phyloP scores from a whole-genome alignment of 179 eudicot species.

The Spinacia oleracea region DNA sequence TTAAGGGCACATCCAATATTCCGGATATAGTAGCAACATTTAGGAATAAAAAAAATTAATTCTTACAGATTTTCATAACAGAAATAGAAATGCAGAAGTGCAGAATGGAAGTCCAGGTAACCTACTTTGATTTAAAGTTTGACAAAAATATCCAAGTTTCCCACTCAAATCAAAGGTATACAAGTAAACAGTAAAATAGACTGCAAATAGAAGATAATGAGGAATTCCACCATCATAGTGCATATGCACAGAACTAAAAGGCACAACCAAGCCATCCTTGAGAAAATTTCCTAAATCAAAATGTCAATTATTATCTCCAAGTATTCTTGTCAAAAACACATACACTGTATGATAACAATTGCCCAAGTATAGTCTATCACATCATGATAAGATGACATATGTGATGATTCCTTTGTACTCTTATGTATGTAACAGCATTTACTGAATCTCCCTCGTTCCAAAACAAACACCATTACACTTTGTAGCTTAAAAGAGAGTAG shows the following conservation, averaged over 20 bases:
- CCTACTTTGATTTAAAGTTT: not conserved
- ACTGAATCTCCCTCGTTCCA: not conserved
- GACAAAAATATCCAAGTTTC: not conserved
- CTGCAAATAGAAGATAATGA: not conserved
- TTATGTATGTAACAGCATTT: not conserved
- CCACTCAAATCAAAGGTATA: not conserved
- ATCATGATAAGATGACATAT: not conserved
- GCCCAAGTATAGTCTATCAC: not conserved
- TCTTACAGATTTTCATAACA: not conserved
- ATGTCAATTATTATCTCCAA: not conserved
- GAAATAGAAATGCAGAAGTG: not conserved
- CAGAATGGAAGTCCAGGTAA: not conserved
- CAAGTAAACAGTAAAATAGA: not conserved
- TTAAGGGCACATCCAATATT: not conserved
- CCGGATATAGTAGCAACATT: not conserved
- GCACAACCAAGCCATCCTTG: not conserved
- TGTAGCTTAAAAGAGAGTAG: not conserved
- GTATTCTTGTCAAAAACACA: not conserved
- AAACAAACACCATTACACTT: not conserved
- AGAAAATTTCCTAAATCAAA: not conserved
- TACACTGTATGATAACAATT: not conserved
- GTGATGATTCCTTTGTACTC: not conserved
- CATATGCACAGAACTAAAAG: not conserved
- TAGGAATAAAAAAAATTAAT: not conserved
- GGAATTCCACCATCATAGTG: not conserved